phyloP scores from a whole-genome alignment of 345 rosid genomes.

The Euphorbia peplus region DNA sequence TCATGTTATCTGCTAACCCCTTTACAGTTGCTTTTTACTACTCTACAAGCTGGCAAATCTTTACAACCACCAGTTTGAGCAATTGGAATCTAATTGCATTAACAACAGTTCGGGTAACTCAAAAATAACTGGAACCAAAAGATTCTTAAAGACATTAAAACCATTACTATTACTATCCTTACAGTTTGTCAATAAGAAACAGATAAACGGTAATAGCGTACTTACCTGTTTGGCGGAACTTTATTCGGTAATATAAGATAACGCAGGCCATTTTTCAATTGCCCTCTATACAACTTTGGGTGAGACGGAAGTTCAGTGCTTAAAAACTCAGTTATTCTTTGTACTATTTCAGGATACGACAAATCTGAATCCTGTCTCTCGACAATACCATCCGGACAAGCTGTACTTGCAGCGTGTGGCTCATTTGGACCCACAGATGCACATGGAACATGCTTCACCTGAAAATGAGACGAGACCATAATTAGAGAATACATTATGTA shows the following conservation, averaged over 20 bases:
- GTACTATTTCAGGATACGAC: conserved; percentile 44
- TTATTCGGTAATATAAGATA: conserved; percentile 95
- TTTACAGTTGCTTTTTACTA: neutral
- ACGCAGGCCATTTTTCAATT: conserved; percentile 87
- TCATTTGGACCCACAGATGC: conserved; percentile 96
- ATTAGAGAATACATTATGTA: neutral
- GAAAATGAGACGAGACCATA: conserved; percentile 22
- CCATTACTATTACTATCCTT: neutral
- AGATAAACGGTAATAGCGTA: conserved; percentile 21
- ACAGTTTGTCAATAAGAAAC: conserved; percentile 5
- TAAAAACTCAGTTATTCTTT: conserved; percentile 57
- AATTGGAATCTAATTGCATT: no score
- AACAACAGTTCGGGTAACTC: neutral
- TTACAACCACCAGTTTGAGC: no score
- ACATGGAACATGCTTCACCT: conserved; percentile 47
- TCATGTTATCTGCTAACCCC: neutral
- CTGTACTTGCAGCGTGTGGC: conserved; percentile 88
- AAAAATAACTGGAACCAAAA: neutral
- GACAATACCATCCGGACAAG: conserved; percentile 75
- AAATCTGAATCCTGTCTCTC: conserved; percentile 71
- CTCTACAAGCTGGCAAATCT: neutral
- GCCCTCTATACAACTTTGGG: conserved; percentile 82
- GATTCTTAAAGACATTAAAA: neutral
- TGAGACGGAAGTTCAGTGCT: conserved; percentile 74
- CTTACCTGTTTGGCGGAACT: conserved; percentile 99